phyloP scores from a whole-genome alignment of 345 rosid species.

The Populus nigra region DNA sequence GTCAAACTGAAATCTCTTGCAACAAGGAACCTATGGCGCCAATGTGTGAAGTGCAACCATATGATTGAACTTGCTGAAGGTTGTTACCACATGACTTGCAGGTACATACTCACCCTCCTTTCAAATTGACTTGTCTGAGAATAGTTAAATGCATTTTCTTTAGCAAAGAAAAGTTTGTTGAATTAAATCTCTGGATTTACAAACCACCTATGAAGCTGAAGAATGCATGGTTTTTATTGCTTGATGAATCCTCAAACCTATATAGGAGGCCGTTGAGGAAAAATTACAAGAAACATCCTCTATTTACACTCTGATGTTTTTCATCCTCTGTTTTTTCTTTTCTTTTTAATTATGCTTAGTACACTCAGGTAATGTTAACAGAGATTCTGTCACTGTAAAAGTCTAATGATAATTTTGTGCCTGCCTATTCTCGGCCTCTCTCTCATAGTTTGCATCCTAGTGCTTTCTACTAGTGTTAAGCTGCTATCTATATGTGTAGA shows the following conservation, averaged over 20 bases:
- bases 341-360: no score
- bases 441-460: not conserved
- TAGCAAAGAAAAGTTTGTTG: not conserved
- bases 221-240: not conserved
- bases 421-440: not conserved
- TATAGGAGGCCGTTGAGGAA: not conserved
- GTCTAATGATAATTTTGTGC: not conserved
- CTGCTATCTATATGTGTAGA: not conserved
- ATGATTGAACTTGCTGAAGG: constrained; percentile 58
- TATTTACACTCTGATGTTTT: not conserved
- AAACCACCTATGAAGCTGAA: not conserved
- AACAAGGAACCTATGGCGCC: constrained; percentile 43
- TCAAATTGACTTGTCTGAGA: not conserved
- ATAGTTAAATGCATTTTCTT: not conserved
- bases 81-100: constrained; percentile 68
- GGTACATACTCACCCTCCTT: constrained; percentile 28
- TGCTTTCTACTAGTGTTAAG: not conserved
- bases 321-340: not conserved
- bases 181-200: not conserved
- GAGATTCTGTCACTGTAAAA: not conserved
- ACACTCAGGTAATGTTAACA: not conserved
- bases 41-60: constrained; percentile 49
- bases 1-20: constrained; percentile 47
- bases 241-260: not conserved
- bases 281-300: not conserved